Evolutionary conservation across 176 grass and related monocot species (phyloP), one percentile per base, ranked within the genome.

Genomic region (Cenchrus fungigraminus): DNA sequence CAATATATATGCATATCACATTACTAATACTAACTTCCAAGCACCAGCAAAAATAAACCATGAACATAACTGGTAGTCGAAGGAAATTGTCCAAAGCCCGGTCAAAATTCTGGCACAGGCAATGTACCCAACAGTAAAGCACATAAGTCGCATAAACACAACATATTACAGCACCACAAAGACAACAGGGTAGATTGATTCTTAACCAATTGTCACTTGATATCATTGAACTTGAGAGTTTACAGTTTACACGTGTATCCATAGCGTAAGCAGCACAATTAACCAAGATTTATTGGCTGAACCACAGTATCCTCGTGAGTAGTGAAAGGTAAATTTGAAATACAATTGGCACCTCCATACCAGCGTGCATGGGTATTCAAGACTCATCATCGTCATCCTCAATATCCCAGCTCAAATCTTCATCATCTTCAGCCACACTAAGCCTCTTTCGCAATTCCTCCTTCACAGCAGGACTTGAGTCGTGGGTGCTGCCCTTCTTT

Each of bases 391-490:
- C 88, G 19, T 98, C 96, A 55, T 98, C 96, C 76, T 98, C 96
- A 42, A 98, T 95, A 85, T 98, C 96, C 96, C 96, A 98, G 86
- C 85, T 95, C 84, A 98, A 91, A 89, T 98, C 96, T 81, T 98
- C 96, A 1, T 92, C 96, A 44, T 98, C 95, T 75, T 95, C 96
- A 5, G 87, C 85, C 52, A 80, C 91, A 84, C 85, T 94, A 63
- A 95, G 73, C 80, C 84, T 92, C 83, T 89, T 98, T 43, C 83
- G 87, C 54, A 98, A 25, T 71, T 98, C 93, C 86, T 85, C 89
- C 71, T 87, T 92, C 5, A 81, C 58, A 84, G 82, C 79, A 60
- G 91, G 53, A 66, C 63, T 95, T n/a, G 71, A 74, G 55, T 42
- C 84, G 2, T 83, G 59, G 17, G 76, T 32, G 9, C 63, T 70